phyloP scores from a whole-genome alignment of 2,329 filamentous ascomycete species.

The Didymella keratinophila region DNA sequence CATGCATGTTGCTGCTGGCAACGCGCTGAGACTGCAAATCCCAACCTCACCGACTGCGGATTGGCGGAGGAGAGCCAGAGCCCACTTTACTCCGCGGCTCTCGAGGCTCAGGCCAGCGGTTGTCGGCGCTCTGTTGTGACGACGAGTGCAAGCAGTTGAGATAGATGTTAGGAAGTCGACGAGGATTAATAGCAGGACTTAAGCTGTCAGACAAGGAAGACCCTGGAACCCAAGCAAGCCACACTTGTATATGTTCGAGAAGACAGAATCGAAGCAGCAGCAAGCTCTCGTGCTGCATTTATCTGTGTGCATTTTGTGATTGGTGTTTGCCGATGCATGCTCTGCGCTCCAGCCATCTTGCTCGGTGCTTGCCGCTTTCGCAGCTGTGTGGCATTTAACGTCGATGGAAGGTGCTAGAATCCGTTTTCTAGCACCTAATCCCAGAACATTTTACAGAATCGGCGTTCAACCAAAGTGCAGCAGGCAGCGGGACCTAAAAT shows the following conservation, averaged over 20 bases:
- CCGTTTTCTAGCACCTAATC: conserved; percentile 41
- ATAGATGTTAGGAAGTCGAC: neutral
- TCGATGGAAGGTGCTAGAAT: conserved; percentile 32
- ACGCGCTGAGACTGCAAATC: conserved; percentile 36
- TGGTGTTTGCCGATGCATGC: conserved; percentile 20
- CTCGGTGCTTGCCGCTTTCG: conserved; percentile 29
- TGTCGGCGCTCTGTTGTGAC: conserved; percentile 10
- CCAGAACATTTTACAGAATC: conserved; percentile 31
- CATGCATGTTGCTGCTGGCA: conserved; percentile 34
- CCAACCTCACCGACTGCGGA: conserved; percentile 37
- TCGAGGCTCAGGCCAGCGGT: conserved; percentile 5
- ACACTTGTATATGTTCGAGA: conserved; percentile 4
- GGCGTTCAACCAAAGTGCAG: conserved; percentile 42
- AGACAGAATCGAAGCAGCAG: neutral
- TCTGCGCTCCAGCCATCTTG: conserved; percentile 33
- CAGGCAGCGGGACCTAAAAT: conserved; percentile 39
- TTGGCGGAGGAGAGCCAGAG: conserved; percentile 22
- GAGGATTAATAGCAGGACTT: neutral
- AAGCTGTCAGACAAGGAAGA: conserved; percentile 17
- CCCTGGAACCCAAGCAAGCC: conserved; percentile 12
- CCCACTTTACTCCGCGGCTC: conserved; percentile 16
- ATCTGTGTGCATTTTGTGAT: conserved; percentile 12
- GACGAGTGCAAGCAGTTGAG: neutral
- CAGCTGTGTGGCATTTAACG: conserved; percentile 17
- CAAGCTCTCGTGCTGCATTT: conserved; percentile 1